Percentiles rank a stretch among this genome's conserved stretches.
Evolutionary conservation across 108 stramenopile species (phyloP).

Genomic region (Stephanodiscus minutulus): DNA sequence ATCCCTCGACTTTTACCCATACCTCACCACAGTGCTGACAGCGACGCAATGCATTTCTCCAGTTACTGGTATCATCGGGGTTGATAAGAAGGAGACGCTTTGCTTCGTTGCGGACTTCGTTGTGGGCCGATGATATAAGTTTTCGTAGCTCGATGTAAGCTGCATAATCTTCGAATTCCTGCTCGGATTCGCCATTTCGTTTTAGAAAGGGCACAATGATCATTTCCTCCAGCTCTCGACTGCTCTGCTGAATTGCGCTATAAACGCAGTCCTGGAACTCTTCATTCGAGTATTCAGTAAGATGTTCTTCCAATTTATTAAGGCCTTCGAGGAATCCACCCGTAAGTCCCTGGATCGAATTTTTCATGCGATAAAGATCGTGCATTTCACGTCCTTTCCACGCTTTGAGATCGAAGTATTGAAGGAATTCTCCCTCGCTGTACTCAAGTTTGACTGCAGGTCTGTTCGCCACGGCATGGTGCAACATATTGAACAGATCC

Average conservation of each 20-base stretch:
- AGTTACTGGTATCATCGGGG: conserved; percentile 27
- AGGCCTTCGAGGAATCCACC: conserved; percentile 17
- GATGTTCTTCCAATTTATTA: conserved; percentile 9
- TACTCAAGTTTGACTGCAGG: conserved; percentile 16
- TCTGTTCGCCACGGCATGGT: conserved; percentile 8
- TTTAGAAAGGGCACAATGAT: conserved; percentile 6
- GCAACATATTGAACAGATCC: conserved; percentile 17
- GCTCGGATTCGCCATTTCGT: conserved; percentile 16
- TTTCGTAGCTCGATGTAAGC: conserved; percentile 21
- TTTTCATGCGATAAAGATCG: conserved; percentile 21
- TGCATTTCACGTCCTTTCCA: conserved; percentile 31
- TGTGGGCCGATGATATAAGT: conserved; percentile 10
- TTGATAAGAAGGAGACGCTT: conserved; percentile 20
- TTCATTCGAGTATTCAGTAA: not conserved
- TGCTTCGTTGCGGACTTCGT: conserved; percentile 25
- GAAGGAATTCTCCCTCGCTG: conserved; percentile 22
- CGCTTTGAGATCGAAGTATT: conserved; percentile 32
- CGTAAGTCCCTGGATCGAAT: conserved; percentile 17
- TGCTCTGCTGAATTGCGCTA: conserved; percentile 23
- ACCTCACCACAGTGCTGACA: conserved; percentile 40
- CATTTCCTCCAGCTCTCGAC: conserved; percentile 16
- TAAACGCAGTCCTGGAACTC: conserved; percentile 23
- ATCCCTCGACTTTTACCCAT: conserved; percentile 32
- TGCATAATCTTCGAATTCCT: conserved; percentile 28
- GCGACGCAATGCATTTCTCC: conserved; percentile 24